Conservation (phyloP, 331 rosid genomes). For the Saraca asoca region DNA sequence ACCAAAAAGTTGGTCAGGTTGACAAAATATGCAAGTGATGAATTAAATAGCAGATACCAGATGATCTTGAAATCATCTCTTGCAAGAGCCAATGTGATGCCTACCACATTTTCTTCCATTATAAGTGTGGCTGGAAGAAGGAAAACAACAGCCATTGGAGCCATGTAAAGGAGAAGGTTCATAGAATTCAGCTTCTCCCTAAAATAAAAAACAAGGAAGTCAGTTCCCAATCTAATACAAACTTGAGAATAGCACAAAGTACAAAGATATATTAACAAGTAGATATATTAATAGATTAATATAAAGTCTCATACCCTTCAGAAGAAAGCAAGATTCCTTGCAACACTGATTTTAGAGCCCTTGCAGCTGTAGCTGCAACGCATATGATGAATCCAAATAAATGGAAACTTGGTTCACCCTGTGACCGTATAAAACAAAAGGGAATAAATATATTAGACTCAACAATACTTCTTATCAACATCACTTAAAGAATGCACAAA, state of each 20-base stretch:
- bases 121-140: constrained; percentile 66
- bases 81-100: constrained; percentile 63
- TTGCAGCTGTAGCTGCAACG: constrained; percentile 63
- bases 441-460: constrained; percentile 32
- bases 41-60: constrained; percentile 63
- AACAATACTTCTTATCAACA: background rate
- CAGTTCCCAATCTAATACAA: constrained; percentile 18
- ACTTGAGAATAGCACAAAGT: constrained; percentile 1
- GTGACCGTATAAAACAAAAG: constrained; percentile 29
- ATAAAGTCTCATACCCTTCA: constrained; percentile 51
- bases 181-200: constrained; percentile 72
- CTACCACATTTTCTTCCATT: constrained; percentile 67
- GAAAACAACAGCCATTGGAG: constrained; percentile 69
- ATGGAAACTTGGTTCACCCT: constrained; percentile 74
- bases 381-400: constrained; percentile 66
- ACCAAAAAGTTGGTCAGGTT: constrained; percentile 68
- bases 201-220: constrained; percentile 25
- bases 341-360: constrained; percentile 59
- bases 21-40: constrained; percentile 61
- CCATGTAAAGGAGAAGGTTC: constrained; percentile 72
- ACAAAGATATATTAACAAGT: background rate
- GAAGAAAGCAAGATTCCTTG: constrained; percentile 67
- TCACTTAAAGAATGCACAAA: constrained; percentile 17
- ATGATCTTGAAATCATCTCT: constrained; percentile 61
- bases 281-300: too few relatives aligned